Conservation (phyloP, 257 asterid genomes). For the Solanum chilense region DNA sequence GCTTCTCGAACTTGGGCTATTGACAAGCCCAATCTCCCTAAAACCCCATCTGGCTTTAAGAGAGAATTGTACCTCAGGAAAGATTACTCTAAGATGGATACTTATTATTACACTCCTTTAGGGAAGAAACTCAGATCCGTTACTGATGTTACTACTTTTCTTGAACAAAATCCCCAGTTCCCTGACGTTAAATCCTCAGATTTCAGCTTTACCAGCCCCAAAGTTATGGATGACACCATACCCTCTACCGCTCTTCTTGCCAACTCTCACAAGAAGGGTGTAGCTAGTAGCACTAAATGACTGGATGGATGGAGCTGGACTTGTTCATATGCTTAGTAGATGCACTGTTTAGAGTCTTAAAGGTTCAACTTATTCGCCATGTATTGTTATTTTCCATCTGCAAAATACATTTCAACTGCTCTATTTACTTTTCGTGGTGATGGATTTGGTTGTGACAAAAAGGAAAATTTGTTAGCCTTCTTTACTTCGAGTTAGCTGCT, state of each 20-base stretch:
- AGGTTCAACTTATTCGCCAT: not conserved
- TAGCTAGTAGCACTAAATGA: not conserved
- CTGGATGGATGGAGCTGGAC: not conserved
- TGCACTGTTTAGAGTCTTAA: not conserved
- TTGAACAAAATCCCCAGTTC: not conserved
- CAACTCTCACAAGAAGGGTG: not conserved
- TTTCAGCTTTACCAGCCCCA: constrained; percentile 6
- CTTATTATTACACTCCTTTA: constrained; percentile 1
- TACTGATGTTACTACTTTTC: not conserved
- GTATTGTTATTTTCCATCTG: not conserved
- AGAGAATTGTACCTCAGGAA: not conserved
- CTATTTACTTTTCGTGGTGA: not conserved
- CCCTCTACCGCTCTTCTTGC: not conserved
- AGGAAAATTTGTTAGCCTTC: not conserved
- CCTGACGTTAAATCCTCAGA: not conserved
- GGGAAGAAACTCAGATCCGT: constrained; percentile 3
- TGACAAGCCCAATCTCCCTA: constrained; percentile 4
- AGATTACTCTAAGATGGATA: constrained; percentile 4
- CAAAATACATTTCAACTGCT: not conserved
- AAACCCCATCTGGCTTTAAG: constrained; percentile 9
- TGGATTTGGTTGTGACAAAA: not conserved
- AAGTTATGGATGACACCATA: constrained; percentile 1
- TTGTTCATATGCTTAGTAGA: not conserved
- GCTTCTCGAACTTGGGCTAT: constrained; percentile 3
- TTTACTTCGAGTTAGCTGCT: not conserved